Base-by-base conservation (phyloP, 352 stramenopile species). In the Pythium chondricola region DNA sequence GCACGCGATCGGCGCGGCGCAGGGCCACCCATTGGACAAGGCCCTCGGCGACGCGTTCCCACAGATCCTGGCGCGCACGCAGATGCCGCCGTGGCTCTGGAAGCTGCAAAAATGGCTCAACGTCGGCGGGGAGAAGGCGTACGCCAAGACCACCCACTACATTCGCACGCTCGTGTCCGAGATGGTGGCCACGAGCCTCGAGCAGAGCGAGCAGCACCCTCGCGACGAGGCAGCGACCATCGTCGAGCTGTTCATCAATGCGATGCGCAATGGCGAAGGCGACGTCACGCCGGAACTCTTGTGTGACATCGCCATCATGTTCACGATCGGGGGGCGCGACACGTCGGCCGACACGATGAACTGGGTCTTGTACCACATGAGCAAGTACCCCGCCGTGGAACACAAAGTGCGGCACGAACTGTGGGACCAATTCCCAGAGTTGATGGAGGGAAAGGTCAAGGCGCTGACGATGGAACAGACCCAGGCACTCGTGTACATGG, bases 271-370 rank as follows among this genome's bases (percentile, higher is more conserved):
- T 20, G 47, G 22, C 17, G 42, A 54, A 14, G 26, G 13, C 18
- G 48, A 56, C 17, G 38, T 67, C 30, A 42, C 42, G 4, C 47
- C 54, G 2, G 46, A 63, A 39, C 62, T 54, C 14, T 35, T 84
- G 18, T 48, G 65, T 16, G 66, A 84, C 49, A 51, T 85, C 22
- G 61, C 69, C 13, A 55, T 85, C 20, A 69, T 59, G 43, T 73
- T 85, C 42, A 41, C 80, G 16, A 56, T 84, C 39, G 74, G 48
- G 29, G 74, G 71, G 7, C 56, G 71, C 13, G 74, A 85, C 51
- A 80, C 74, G 13, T 77, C 71, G 6, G 62, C 74, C 6, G 62
- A 63, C 29, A 68, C 71, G 17, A 33, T 85, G 10, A 52, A 46
- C 7, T 84, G 74, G 74, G 32, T 74, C n/a, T 38, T 80, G 10